A percentile compares a stretch with the other conserved stretches of the same genome.
Evolutionary conservation across 2,329 filamentous ascomycete genomes (phyloP).

Genomic region (Xylariaceae sp.): DNA sequence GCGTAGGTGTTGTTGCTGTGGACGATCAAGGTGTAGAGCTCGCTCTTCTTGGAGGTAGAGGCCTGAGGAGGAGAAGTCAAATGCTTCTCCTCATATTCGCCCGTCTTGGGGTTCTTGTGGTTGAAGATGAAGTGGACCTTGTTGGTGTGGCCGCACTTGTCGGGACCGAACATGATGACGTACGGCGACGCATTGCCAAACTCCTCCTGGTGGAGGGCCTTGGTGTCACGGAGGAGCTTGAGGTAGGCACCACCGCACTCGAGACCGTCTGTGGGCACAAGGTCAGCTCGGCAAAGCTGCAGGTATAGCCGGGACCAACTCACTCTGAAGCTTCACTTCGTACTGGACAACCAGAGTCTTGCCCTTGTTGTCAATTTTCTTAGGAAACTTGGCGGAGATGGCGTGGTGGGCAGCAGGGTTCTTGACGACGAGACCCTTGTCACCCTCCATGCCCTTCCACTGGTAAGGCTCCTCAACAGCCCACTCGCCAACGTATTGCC

Average conservation of each 20-base stretch:
- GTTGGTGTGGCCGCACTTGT: slow-evolving; percentile 99
- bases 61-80: slow-evolving; percentile 75
- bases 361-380: slow-evolving; percentile 93
- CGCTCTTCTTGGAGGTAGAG: slow-evolving; percentile 82
- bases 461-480: slow-evolving; percentile 87
- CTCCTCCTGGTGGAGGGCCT: slow-evolving; percentile 92
- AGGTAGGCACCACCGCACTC: slow-evolving; percentile 98
- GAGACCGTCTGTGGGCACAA: slow-evolving; percentile 60
- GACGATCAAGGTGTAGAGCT: slow-evolving; percentile 94
- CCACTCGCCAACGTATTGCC: slow-evolving; percentile 97
- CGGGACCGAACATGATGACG: slow-evolving; percentile 99
- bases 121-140: slow-evolving; percentile 99
- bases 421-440: slow-evolving; percentile 97
- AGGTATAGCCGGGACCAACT: slow-evolving; percentile 29
- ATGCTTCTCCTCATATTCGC: slow-evolving; percentile 99
- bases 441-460: slow-evolving; percentile 86
- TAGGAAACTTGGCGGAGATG: slow-evolving; percentile 97
- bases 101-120: slow-evolving; percentile 99
- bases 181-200: slow-evolving; percentile 97
- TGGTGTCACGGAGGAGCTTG: slow-evolving; percentile 97
- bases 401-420: slow-evolving; percentile 96
- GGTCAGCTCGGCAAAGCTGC: slow-evolving; percentile 21
- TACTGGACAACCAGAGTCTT: slow-evolving; percentile 98
- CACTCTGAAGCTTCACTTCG: slow-evolving; percentile 98
- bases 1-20: slow-evolving; percentile 93